Conservation (phyloP, 768 basidiomycete species). For the Serendipita indica region DNA sequence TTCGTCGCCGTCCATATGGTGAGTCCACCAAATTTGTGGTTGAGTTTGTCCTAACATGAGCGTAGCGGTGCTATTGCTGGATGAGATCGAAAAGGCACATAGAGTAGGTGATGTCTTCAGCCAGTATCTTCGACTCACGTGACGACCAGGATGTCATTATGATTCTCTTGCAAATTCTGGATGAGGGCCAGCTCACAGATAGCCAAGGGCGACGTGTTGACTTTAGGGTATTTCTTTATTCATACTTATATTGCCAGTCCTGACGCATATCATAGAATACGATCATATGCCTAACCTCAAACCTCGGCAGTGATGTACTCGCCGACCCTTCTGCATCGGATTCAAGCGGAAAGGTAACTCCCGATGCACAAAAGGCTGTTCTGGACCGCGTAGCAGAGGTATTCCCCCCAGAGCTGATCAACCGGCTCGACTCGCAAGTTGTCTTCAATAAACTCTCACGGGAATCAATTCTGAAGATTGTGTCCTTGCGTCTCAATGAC, state of each 20-base stretch:
- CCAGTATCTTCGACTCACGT: neutral
- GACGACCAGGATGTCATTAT: constrained; percentile 57
- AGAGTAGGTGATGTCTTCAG: constrained; percentile 31
- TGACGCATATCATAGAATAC: constrained; percentile 43
- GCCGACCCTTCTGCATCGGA: constrained; percentile 50
- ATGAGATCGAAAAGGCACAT: constrained; percentile 68
- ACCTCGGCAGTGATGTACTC: constrained; percentile 73
- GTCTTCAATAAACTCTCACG: constrained; percentile 84
- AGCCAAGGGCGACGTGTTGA: constrained; percentile 86
- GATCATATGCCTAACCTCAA: constrained; percentile 81
- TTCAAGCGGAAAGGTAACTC: constrained; percentile 46
- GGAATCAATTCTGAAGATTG: constrained; percentile 60
- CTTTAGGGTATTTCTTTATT: constrained; percentile 47
- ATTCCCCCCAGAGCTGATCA: constrained; percentile 84
- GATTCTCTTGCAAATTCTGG: constrained; percentile 80
- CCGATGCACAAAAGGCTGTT: constrained; percentile 48
- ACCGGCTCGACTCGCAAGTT: constrained; percentile 72
- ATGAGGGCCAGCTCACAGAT: constrained; percentile 81
- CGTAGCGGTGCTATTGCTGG: constrained; percentile 46
- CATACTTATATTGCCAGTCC: neutral
- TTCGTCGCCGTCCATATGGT: constrained; percentile 46
- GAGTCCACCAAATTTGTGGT: constrained; percentile 8
- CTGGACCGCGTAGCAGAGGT: constrained; percentile 59
- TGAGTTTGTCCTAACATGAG: neutral
- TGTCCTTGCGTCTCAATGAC: constrained; percentile 59